A percentile compares a stretch with the other conserved stretches of the same genome.
Conservation (phyloP, 148 eudicot species). For the Fagopyrum tataricum region DNA sequence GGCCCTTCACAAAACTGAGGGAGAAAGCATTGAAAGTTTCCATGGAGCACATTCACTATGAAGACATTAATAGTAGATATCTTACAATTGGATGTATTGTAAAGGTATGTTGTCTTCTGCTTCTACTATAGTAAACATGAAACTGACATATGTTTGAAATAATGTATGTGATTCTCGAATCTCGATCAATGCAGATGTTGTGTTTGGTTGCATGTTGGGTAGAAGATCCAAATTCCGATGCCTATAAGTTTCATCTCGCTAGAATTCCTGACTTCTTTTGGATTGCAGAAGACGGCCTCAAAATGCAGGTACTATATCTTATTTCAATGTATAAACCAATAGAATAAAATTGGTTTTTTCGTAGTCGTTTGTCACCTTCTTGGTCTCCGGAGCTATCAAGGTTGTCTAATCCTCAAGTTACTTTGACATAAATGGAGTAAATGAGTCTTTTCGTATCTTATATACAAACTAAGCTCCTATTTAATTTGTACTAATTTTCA, state of each 20-base stretch:
- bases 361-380: too few relatives aligned
- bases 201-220: slow-evolving; percentile 61
- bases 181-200: slow-evolving; percentile 24
- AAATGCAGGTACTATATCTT: slow-evolving; percentile 63
- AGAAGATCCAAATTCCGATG: slow-evolving; percentile 55
- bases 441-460: too few relatives aligned
- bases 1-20: slow-evolving; percentile 21
- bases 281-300: slow-evolving; percentile 67
- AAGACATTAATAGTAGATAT: slow-evolving; percentile 40
- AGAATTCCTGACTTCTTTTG: slow-evolving; percentile 42
- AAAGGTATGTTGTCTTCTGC: slow-evolving; percentile 20
- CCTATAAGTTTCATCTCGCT: slow-evolving; percentile 27
- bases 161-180: too few relatives aligned
- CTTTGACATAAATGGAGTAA: too few relatives aligned
- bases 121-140: too few relatives aligned
- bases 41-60: slow-evolving; percentile 42
- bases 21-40: slow-evolving; percentile 32
- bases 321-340: too few relatives aligned
- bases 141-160: too few relatives aligned
- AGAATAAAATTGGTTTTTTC: too few relatives aligned
- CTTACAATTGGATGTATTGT: slow-evolving; percentile 43
- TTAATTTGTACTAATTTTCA: too few relatives aligned
- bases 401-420: too few relatives aligned
- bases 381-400: too few relatives aligned
- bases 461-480: too few relatives aligned